A percentile compares a stretch with the other conserved stretches of the same genome.
Conservation (phyloP, 179 eudicot species). For the Silene vulgaris region DNA sequence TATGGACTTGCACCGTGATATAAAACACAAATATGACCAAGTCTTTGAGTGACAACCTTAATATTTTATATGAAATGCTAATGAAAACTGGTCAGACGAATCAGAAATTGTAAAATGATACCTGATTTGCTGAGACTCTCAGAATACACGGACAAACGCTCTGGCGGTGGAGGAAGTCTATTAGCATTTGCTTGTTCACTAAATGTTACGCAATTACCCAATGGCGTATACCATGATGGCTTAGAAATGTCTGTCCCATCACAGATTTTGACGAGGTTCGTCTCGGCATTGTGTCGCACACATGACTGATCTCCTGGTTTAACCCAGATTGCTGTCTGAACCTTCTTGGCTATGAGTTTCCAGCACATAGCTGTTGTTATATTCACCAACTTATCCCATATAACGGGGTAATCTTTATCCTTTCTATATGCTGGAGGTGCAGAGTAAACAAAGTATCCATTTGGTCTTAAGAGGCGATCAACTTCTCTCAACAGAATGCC, state of each 20-base stretch:
- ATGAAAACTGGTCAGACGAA: background rate
- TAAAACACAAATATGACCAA: background rate
- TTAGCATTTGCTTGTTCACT: conserved; percentile 27
- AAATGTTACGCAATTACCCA: conserved; percentile 53
- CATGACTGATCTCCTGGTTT: conserved; percentile 67
- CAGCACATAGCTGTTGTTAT: conserved; percentile 89
- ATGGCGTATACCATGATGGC: conserved; percentile 77
- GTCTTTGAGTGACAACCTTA: too few species aligned
- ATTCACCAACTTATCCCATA: conserved; percentile 75
- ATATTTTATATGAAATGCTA: background rate
- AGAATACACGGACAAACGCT: conserved; percentile 77
- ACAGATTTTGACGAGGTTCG: conserved; percentile 57
- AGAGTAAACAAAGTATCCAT: conserved; percentile 96
- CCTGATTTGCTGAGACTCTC: conserved; percentile 57
- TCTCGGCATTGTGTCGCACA: conserved; percentile 58
- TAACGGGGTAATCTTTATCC: conserved; percentile 79
- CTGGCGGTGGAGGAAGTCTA: conserved; percentile 69
- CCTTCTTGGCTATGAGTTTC: conserved; percentile 75
- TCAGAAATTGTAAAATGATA: conserved; percentile 25
- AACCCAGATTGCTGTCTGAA: conserved; percentile 96
- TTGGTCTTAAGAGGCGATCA: conserved; percentile 68
- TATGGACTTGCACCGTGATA: background rate
- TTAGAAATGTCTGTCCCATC: conserved; percentile 45
- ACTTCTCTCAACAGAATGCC: conserved; percentile 83
- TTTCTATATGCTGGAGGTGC: conserved; percentile 97